phyloP scores from a whole-genome alignment of 2,329 filamentous ascomycete species.

The Venturia asperata region DNA sequence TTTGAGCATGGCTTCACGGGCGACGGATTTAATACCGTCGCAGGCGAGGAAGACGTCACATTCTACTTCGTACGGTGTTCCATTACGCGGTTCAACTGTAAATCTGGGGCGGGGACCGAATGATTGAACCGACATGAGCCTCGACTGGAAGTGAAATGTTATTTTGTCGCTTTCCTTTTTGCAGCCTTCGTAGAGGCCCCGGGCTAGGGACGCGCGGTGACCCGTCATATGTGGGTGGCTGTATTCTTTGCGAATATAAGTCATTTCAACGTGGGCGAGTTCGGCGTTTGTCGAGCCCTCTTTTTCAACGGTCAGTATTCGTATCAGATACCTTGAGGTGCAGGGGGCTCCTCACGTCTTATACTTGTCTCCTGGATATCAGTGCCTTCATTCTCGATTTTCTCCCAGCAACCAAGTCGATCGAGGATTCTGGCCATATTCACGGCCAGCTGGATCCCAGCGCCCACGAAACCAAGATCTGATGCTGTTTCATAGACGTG shows the following conservation, averaged over 20 bases:
- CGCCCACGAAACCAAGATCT: slow-evolving; percentile 72
- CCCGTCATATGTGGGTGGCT: slow-evolving; percentile 74
- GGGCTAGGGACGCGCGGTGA: slow-evolving; percentile 65
- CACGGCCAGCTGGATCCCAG: slow-evolving; percentile 76
- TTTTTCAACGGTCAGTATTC: slow-evolving; percentile 23
- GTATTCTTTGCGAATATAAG: slow-evolving; percentile 60
- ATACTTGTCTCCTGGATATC: slow-evolving; percentile 66
- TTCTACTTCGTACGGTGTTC: slow-evolving; percentile 43
- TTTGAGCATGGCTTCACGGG: slow-evolving; percentile 47
- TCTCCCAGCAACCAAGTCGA: slow-evolving; percentile 62
- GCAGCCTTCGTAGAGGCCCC: slow-evolving; percentile 64
- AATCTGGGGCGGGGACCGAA: slow-evolving; percentile 56
- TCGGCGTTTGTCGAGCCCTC: slow-evolving; percentile 63
- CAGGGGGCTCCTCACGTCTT: slow-evolving; percentile 41
- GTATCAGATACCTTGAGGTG: neutral
- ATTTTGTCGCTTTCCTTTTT: slow-evolving; percentile 51
- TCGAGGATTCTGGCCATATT: slow-evolving; percentile 75
- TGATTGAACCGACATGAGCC: slow-evolving; percentile 49
- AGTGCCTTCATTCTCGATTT: slow-evolving; percentile 64
- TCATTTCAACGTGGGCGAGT: slow-evolving; percentile 62
- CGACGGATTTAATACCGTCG: slow-evolving; percentile 44
- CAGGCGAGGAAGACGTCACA: slow-evolving; percentile 41
- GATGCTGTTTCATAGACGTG: slow-evolving; percentile 67
- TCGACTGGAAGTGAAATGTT: slow-evolving; percentile 60
- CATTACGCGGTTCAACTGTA: slow-evolving; percentile 50